Evolutionary conservation across 1,284 basidiomycete species (phyloP), one percentile per base, ranked within the genome.

Genomic region (Rhodotorula sp.): DNA sequence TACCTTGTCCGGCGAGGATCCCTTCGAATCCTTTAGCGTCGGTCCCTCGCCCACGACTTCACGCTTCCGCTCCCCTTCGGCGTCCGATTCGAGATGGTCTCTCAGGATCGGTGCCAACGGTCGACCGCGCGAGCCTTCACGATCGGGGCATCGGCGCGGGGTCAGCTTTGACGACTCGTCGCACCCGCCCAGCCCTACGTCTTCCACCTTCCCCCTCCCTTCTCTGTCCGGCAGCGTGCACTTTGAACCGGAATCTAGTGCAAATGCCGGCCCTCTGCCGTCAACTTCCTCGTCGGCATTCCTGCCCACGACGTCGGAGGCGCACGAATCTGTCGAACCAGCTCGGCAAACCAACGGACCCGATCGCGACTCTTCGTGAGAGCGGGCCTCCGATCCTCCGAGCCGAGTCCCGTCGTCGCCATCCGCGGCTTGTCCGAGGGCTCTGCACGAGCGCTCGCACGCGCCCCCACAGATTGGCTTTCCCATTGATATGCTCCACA

Each of bases 21-120:
- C 73, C 4, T 72, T 72, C 62, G 70, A 66, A 5, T 39, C 23
- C n/a, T 72, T 72, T 63, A 58, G 52, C 51, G 46, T 58, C 29
- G 68, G 61, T 3, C 68, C 68, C 18, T 72, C 71, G 6, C 67
- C 71, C 15, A 54, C 63, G 10, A 18, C 10, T n/a, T n/a, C 56
- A 18, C 56, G 16, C 21, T 47, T 34, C 20, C 58, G 46, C 59
- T 56, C 54, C 16, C 54, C 54, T 56, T 56, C 54, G 18, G 54
- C 54, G 29, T n/a, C 54, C 14, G 54, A 56, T 16, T 26, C 26
- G 16, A n/a, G 54, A 56, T 26, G 29, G 16, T 39, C 56, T 21
- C 26, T 43, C 29, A 43, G 39, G 23, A 43, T 34, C n/a, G 43
- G 52, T 29, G 16, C 39, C 26, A 64, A 43, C 10, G 58, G 26